A percentile compares a stretch with the other conserved stretches of the same genome.
Conservation (phyloP, 345 rosid species). For the Clausena lansium region DNA sequence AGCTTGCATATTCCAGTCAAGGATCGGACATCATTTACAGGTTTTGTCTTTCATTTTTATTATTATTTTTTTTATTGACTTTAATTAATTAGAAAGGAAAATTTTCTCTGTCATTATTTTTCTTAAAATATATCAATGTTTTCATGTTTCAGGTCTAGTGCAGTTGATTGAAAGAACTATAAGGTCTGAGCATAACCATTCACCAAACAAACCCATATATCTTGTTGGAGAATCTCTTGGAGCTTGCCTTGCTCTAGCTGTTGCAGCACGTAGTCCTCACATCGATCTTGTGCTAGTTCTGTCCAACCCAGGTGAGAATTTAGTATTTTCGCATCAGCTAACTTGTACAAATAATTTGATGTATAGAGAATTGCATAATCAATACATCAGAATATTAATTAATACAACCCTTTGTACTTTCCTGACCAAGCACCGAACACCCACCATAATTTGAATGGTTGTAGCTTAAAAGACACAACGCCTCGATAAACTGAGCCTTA, state of each 20-base stretch:
- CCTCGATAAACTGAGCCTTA: not conserved
- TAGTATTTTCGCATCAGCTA: not conserved
- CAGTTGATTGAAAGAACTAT: slow-evolving; percentile 54
- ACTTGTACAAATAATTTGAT: not conserved
- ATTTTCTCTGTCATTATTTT: too few relatives aligned
- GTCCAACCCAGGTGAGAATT: slow-evolving; percentile 62
- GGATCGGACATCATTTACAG: slow-evolving; percentile 69
- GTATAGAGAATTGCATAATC: too few relatives aligned
- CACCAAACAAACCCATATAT: slow-evolving; percentile 64
- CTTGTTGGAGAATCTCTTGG: slow-evolving; percentile 84
- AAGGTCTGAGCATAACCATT: slow-evolving; percentile 32
- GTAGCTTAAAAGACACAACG: too few relatives aligned
- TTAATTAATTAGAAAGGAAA: not conserved
- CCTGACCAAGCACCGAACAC: too few relatives aligned
- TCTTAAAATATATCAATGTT: not conserved
- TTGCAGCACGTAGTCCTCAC: slow-evolving; percentile 63
- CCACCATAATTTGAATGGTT: too few relatives aligned
- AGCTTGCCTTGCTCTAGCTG: slow-evolving; percentile 70
- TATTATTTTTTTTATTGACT: not conserved
- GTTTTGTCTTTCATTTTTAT: slow-evolving; percentile 8
- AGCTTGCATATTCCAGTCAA: slow-evolving; percentile 78
- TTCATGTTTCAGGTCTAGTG: slow-evolving; percentile 49
- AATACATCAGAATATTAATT: too few relatives aligned
- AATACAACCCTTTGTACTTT: too few relatives aligned
- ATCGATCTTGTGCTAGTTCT: slow-evolving; percentile 66